Percentiles rank a stretch among this genome's conserved stretches.
phyloP scores from a whole-genome alignment of 768 basidiomycete genomes.

The Boletus bicolor region DNA sequence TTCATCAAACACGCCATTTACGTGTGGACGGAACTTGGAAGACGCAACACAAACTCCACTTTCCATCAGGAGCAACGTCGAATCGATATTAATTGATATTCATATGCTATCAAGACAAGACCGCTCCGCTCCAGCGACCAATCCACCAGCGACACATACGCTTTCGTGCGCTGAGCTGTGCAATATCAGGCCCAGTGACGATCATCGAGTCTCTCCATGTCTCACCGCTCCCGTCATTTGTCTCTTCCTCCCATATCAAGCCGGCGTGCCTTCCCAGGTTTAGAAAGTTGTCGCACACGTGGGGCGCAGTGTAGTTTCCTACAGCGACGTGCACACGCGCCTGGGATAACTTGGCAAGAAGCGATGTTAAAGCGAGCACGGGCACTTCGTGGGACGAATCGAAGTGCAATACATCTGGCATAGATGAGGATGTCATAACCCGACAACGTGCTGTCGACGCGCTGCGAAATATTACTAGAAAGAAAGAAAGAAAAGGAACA shows the following conservation, averaged over 20 bases:
- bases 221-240: slow-evolving; percentile 18
- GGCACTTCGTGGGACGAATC: slow-evolving; percentile 55
- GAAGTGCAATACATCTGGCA: slow-evolving; percentile 75
- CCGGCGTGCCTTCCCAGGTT: slow-evolving; percentile 37
- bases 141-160: slow-evolving; percentile 62
- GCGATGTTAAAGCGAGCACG: slow-evolving; percentile 44
- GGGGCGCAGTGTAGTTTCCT: slow-evolving; percentile 56
- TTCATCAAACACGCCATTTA: background rate
- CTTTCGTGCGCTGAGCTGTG: slow-evolving; percentile 50
- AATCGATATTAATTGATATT: background rate
- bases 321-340: slow-evolving; percentile 58
- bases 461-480: slow-evolving; percentile 15
- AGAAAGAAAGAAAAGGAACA: background rate
- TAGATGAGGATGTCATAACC: slow-evolving; percentile 57
- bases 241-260: slow-evolving; percentile 46
- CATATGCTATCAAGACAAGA: background rate
- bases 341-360: slow-evolving; percentile 42
- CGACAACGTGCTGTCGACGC: slow-evolving; percentile 12
- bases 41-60: background rate
- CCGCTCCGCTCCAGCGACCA: slow-evolving; percentile 41
- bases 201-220: slow-evolving; percentile 47
- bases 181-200: slow-evolving; percentile 46
- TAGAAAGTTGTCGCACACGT: slow-evolving; percentile 56
- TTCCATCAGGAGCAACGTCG: background rate
- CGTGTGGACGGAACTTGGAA: background rate